Percentiles rank a stretch among this genome's conserved stretches.
Evolutionary conservation across 768 basidiomycete genomes (phyloP).

Genomic region (Tulasnella sp.): DNA sequence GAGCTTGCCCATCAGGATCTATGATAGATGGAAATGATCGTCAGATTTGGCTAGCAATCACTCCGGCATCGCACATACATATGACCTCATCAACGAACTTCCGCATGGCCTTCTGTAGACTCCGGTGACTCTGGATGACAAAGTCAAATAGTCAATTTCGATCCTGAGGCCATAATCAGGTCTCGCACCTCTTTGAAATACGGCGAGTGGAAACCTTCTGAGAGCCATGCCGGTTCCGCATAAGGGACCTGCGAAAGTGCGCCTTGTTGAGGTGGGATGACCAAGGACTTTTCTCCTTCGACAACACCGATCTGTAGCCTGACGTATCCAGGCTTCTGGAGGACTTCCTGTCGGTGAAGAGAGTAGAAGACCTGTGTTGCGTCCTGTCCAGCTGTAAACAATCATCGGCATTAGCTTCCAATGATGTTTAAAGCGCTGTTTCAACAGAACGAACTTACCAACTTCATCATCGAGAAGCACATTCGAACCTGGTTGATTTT

Average conservation of each 20-base stretch:
- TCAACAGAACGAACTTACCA: slow-evolving; percentile 36
- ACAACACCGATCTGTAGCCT: slow-evolving; percentile 68
- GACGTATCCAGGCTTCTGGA: slow-evolving; percentile 60
- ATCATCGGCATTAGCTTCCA: neutral
- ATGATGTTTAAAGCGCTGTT: neutral
- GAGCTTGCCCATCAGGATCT: slow-evolving; percentile 34
- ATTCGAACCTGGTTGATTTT: slow-evolving; percentile 19
- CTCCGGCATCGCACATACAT: no score
- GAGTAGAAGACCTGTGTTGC: slow-evolving; percentile 82
- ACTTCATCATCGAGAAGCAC: slow-evolving; percentile 73
- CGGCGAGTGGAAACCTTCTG: slow-evolving; percentile 56
- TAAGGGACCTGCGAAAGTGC: slow-evolving; percentile 70
- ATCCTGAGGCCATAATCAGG: neutral
- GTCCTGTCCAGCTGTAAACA: slow-evolving; percentile 60
- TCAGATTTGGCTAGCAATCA: neutral
- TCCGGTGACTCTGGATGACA: slow-evolving; percentile 43
- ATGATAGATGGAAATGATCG: neutral
- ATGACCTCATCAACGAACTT: slow-evolving; percentile 63
- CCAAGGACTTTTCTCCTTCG: slow-evolving; percentile 46
- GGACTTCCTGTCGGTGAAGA: slow-evolving; percentile 77
- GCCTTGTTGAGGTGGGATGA: slow-evolving; percentile 43
- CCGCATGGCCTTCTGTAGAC: slow-evolving; percentile 49
- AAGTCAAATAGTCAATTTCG: neutral
- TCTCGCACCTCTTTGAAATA: slow-evolving; percentile 60
- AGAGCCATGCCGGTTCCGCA: slow-evolving; percentile 79